Conservation (phyloP, 345 rosid species). For the Lenwebbia sp. region DNA sequence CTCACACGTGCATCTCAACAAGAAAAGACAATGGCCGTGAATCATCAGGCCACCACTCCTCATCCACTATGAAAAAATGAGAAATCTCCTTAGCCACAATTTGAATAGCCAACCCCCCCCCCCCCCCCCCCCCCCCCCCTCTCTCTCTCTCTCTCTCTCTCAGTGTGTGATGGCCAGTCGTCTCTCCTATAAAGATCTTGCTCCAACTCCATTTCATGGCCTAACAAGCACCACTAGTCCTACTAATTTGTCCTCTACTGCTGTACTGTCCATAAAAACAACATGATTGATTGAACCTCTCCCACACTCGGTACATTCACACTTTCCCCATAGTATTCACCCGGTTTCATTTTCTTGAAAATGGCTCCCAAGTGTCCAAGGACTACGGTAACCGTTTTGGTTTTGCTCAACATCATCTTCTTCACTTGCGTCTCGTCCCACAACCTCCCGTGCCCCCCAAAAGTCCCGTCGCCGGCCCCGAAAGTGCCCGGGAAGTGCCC, state of each 20-base stretch:
- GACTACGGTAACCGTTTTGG: slow-evolving; percentile 1
- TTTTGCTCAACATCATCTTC: slow-evolving; percentile 20
- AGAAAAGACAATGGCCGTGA: too few relatives aligned
- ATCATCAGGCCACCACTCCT: too few relatives aligned
- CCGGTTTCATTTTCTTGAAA: not conserved
- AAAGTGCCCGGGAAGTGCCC: slow-evolving; percentile 33
- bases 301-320: not conserved
- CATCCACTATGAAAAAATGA: too few relatives aligned
- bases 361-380: not conserved
- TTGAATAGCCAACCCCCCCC: not conserved
- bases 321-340: not conserved
- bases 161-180: not conserved
- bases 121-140: not conserved
- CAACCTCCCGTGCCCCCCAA: slow-evolving; percentile 7
- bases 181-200: not conserved
- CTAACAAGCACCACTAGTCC: not conserved
- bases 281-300: not conserved
- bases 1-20: too few relatives aligned
- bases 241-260: not conserved
- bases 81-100: not conserved
- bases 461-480: not conserved
- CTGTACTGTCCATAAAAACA: not conserved
- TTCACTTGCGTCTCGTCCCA: slow-evolving; percentile 22
- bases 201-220: not conserved
- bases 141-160: not conserved